Evolutionary conservation across 441 rosid species (phyloP).

Genomic region (Erodium chrysanthum): DNA sequence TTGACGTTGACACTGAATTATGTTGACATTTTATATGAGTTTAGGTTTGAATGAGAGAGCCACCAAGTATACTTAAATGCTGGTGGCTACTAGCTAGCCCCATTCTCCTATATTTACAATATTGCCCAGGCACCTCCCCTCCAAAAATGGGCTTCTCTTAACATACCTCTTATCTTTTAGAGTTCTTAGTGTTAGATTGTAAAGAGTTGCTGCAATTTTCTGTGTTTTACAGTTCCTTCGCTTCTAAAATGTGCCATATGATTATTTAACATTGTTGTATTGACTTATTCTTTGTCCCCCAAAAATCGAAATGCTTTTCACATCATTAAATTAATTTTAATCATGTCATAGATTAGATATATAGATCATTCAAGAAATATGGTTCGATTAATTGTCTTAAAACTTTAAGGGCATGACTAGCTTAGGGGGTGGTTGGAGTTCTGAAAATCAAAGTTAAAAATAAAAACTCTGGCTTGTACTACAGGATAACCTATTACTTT

Average conservation of each 20-base stretch:
- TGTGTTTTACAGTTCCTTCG: too few relatives aligned
- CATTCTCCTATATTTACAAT: not conserved
- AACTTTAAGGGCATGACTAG: not conserved
- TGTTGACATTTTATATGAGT: conserved; percentile 22
- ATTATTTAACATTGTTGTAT: too few relatives aligned
- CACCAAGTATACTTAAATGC: not conserved
- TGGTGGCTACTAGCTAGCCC: not conserved
- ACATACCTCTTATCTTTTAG: too few relatives aligned
- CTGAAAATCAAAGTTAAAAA: not conserved
- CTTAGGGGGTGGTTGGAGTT: not conserved
- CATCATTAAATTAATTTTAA: not conserved
- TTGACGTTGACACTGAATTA: conserved; percentile 33
- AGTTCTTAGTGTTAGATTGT: too few relatives aligned
- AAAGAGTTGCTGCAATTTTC: too few relatives aligned
- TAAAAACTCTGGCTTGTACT: conserved; percentile 22
- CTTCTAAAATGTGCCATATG: too few relatives aligned
- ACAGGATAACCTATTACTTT: conserved; percentile 21
- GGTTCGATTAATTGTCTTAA: not conserved
- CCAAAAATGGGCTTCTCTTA: too few relatives aligned
- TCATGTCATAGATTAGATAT: too few relatives aligned
- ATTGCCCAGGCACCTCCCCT: not conserved
- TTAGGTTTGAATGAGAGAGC: conserved; percentile 27
- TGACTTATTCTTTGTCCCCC: too few relatives aligned
- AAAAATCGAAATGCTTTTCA: too few relatives aligned
- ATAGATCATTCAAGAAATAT: not conserved